Percentiles rank a stretch among this genome's conserved stretches.
phyloP scores from a whole-genome alignment of 208 protist species.

The Trypanosoma boissoni region DNA sequence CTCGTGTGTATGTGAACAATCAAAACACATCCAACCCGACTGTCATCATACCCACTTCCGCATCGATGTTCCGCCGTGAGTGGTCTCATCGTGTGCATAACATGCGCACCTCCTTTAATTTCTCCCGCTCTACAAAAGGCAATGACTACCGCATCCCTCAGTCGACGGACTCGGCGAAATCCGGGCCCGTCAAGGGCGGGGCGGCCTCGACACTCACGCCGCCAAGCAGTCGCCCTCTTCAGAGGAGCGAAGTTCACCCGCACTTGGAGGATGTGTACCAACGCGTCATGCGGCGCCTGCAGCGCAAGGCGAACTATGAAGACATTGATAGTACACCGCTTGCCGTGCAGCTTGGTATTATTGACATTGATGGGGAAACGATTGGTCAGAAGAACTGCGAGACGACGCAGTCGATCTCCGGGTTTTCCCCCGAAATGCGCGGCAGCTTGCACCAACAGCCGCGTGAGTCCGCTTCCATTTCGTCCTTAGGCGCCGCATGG shows the following conservation, averaged over 20 bases:
- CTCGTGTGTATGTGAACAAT: slow-evolving; percentile 83
- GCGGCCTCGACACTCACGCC: background rate
- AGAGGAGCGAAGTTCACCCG: slow-evolving; percentile 41
- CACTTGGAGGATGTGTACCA: slow-evolving; percentile 76
- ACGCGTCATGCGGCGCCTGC: slow-evolving; percentile 82
- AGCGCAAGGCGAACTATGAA: slow-evolving; percentile 79
- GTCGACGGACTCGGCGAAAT: background rate
- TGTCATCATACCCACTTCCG: slow-evolving; percentile 37
- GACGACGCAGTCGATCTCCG: too few relatives aligned
- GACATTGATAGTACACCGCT: slow-evolving; percentile 47
- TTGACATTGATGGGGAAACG: slow-evolving; percentile 17
- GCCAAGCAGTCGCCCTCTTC: background rate
- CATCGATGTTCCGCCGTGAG: background rate
- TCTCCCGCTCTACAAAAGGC: background rate
- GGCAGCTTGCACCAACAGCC: too few relatives aligned
- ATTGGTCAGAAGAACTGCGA: too few relatives aligned
- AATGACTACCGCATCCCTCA: background rate
- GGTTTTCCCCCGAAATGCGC: too few relatives aligned
- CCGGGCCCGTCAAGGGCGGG: too few relatives aligned
- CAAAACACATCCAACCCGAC: slow-evolving; percentile 71
- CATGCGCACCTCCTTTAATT: background rate
- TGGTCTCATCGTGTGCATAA: background rate
- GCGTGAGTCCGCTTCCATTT: too few relatives aligned
- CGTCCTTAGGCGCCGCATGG: too few relatives aligned
- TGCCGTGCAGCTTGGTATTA: slow-evolving; percentile 65